Evolutionary conservation across 2,329 filamentous ascomycete genomes (phyloP).

Genomic region (Monosporascus sp.): DNA sequence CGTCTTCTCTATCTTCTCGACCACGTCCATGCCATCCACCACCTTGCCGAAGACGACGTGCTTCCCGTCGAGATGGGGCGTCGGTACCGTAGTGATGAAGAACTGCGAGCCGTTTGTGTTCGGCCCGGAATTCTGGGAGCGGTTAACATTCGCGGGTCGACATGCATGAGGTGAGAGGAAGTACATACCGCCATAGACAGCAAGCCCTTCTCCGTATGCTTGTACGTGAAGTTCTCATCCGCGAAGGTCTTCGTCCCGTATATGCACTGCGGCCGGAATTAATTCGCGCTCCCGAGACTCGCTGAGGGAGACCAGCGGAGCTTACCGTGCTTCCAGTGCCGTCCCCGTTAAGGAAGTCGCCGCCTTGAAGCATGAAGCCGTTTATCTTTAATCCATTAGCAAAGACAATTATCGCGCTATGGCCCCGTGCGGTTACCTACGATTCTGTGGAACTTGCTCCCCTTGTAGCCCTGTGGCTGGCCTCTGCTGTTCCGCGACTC

Average conservation of each 20-base stretch:
- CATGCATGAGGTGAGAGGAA: neutral
- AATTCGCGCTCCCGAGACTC: neutral
- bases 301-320: neutral
- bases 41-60: conserved; percentile 96
- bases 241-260: conserved; percentile 80
- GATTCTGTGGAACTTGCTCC: conserved; percentile 88
- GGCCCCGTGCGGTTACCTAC: conserved; percentile 44
- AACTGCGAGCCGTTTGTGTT: conserved; percentile 96
- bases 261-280: conserved; percentile 49
- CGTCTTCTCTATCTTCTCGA: conserved; percentile 87
- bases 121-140: conserved; percentile 71
- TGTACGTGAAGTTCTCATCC: conserved; percentile 82
- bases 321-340: conserved; percentile 70
- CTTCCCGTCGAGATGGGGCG: conserved; percentile 84
- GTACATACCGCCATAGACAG: conserved; percentile 84
- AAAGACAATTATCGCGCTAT: neutral
- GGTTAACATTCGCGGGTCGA: neutral
- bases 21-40: conserved; percentile 82
- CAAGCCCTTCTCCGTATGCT: conserved; percentile 74
- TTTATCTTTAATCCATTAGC: conserved; percentile 59
- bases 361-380: conserved; percentile 96
- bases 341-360: conserved; percentile 91
- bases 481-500: conserved; percentile 76
- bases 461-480: conserved; percentile 87
- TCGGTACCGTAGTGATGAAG: conserved; percentile 88